Conservation (phyloP, 768 basidiomycete genomes). For the Hebeloma cylindrosporum region DNA sequence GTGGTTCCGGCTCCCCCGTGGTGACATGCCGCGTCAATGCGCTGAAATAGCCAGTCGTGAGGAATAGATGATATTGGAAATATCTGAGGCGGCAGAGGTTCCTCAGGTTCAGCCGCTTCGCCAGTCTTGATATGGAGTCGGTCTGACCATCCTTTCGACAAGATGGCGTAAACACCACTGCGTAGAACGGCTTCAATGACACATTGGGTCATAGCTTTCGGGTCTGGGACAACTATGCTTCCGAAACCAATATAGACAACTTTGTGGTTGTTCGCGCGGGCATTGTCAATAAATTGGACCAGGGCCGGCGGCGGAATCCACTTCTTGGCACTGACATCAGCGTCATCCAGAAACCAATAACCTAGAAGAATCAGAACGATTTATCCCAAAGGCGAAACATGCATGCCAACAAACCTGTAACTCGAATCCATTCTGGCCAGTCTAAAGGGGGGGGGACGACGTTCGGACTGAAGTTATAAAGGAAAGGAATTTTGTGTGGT, state of each 20-base stretch:
- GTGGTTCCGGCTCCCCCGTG: slow-evolving; percentile 98
- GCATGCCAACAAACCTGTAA: slow-evolving; percentile 59
- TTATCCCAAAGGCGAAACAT: neutral
- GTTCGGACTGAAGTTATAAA: slow-evolving; percentile 95
- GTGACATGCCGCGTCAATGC: slow-evolving; percentile 96
- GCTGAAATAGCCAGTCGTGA: slow-evolving; percentile 94
- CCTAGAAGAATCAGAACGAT: slow-evolving; percentile 45
- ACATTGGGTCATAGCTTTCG: slow-evolving; percentile 86
- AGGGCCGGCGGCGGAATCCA: slow-evolving; percentile 87
- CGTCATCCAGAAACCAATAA: slow-evolving; percentile 96
- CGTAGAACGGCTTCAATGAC: slow-evolving; percentile 86
- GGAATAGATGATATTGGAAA: slow-evolving; percentile 85
- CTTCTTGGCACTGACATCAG: slow-evolving; percentile 84
- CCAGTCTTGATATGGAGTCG: slow-evolving; percentile 67
- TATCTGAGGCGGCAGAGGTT: slow-evolving; percentile 75
- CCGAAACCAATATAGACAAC: slow-evolving; percentile 98
- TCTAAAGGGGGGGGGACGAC: slow-evolving; percentile 92
- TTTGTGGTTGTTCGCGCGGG: slow-evolving; percentile 76
- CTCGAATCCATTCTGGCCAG: slow-evolving; percentile 98
- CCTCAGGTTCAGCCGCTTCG: slow-evolving; percentile 62
- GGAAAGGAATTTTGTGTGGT: slow-evolving; percentile 94
- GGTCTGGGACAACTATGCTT: slow-evolving; percentile 95
- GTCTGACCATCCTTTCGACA: slow-evolving; percentile 99
- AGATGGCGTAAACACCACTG: slow-evolving; percentile 87
- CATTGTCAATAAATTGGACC: slow-evolving; percentile 77